These are phyloP conservation scores for Agrocybe chaxingu DNA, from an alignment of 768 basidiomycete species.

Conservation along the genomic window DNA sequence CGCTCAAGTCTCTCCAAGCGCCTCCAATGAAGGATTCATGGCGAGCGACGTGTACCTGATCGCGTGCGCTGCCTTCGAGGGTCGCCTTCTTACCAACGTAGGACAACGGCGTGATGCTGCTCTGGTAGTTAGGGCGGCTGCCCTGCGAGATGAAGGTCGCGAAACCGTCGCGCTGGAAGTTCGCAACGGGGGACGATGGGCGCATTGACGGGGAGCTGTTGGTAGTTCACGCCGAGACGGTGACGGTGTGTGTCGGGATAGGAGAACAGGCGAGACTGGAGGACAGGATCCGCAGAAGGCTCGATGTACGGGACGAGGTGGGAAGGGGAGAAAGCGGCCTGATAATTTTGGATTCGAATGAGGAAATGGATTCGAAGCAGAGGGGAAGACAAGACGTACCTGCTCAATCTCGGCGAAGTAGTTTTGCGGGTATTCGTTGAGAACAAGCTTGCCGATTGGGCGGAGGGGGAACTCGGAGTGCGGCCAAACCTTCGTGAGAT, in stretches of 20 bases:
- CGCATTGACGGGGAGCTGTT: constrained; percentile 86
- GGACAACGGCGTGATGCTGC: constrained; percentile 67
- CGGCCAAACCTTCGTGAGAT: constrained; percentile 91
- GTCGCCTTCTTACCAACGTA: constrained; percentile 51
- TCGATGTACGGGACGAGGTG: constrained; percentile 89
- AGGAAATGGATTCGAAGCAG: neutral
- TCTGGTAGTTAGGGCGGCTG: constrained; percentile 83
- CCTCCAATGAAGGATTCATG: constrained; percentile 79
- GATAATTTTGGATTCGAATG: constrained; percentile 4
- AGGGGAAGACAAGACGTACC: constrained; percentile 39
- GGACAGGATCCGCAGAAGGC: constrained; percentile 86
- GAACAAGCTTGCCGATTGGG: constrained; percentile 80
- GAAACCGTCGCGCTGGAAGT: constrained; percentile 91
- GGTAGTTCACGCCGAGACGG: constrained; percentile 78
- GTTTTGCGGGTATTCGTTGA: constrained; percentile 76
- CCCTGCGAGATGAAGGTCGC: constrained; percentile 77
- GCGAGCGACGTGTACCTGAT: constrained; percentile 34
- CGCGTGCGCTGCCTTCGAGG: constrained; percentile 37
- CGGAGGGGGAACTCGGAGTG: constrained; percentile 87
- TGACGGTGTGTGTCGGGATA: constrained; percentile 90
- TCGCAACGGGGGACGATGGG: constrained; percentile 70
- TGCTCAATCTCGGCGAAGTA: constrained; percentile 97
- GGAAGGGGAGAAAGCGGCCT: constrained; percentile 84
- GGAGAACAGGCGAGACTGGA: constrained; percentile 93
- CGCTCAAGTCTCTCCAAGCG: constrained; percentile 65